A percentile compares a stretch with the other conserved stretches of the same genome.
phyloP scores from a whole-genome alignment of 2,329 filamentous ascomycete genomes.

The Seiridium unicorne region DNA sequence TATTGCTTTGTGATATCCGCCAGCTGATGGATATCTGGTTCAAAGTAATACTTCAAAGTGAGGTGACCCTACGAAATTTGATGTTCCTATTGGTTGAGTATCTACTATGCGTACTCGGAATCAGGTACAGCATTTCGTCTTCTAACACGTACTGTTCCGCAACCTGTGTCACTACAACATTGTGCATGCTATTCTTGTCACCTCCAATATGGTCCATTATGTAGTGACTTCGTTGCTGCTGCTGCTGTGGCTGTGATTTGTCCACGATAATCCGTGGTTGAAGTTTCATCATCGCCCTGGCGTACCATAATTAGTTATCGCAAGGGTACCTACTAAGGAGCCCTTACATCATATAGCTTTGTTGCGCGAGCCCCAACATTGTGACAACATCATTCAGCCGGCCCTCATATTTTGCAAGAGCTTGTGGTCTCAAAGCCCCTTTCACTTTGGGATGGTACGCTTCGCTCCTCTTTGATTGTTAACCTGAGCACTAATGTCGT shows the following conservation, averaged over 20 bases:
- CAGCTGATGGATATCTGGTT: no score
- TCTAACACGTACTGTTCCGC: no score
- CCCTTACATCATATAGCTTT: not conserved
- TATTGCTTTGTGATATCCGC: no score
- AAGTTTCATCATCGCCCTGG: not conserved
- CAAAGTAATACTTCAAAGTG: no score
- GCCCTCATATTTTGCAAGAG: not conserved
- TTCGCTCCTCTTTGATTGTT: not conserved
- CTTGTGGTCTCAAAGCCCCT: not conserved
- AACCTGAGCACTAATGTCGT: not conserved
- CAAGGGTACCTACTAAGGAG: not conserved
- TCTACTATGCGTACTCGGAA: no score
- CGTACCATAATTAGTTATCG: not conserved
- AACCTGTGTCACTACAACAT: no score
- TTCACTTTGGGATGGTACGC: not conserved
- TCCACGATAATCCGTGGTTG: not conserved
- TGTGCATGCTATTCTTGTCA: no score
- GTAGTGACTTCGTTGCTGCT: not conserved
- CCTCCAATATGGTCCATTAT: not conserved
- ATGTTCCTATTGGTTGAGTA: no score
- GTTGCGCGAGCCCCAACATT: not conserved
- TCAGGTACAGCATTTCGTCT: no score
- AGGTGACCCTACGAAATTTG: no score
- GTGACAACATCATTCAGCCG: not conserved
- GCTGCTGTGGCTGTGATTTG: not conserved